phyloP scores from a whole-genome alignment of 176 grass and related monocot species.

The Alopecurus myosuroides region DNA sequence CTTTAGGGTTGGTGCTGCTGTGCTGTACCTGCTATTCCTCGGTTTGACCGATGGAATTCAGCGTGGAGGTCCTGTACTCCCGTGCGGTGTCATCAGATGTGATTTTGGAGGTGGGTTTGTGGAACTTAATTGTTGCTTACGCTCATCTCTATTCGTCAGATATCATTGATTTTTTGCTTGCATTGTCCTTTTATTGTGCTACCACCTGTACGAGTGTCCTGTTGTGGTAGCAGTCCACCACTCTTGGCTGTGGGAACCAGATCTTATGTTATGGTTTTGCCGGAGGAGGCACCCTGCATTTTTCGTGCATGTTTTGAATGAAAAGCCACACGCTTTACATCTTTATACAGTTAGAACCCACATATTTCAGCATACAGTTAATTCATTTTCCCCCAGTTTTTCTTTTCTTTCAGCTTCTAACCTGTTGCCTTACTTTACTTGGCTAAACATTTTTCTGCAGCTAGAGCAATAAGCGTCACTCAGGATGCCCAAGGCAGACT shows the following conservation, averaged over 20 bases:
- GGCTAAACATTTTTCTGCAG: conserved; percentile 20
- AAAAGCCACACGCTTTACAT: not conserved
- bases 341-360: not conserved
- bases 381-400: not conserved
- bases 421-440: not conserved
- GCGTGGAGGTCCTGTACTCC: not conserved
- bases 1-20: not conserved
- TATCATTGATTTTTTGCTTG: not conserved
- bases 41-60: not conserved
- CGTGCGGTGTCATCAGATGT: not conserved
- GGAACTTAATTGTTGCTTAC: not conserved
- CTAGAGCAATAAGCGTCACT: conserved; percentile 22
- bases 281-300: not conserved
- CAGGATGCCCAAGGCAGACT: conserved; percentile 28
- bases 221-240: not conserved
- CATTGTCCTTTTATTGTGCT: not conserved
- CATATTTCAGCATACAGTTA: not conserved
- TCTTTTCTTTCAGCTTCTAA: not conserved
- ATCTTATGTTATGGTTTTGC: not conserved
- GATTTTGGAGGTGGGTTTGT: not conserved
- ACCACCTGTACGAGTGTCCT: not conserved
- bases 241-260: not conserved
- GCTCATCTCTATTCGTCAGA: not conserved
- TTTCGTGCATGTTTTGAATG: not conserved
- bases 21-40: not conserved